These are phyloP conservation scores for Adenanthera pavonina DNA, from an alignment of 306 rosid species.

Conservation along the genomic window DNA sequence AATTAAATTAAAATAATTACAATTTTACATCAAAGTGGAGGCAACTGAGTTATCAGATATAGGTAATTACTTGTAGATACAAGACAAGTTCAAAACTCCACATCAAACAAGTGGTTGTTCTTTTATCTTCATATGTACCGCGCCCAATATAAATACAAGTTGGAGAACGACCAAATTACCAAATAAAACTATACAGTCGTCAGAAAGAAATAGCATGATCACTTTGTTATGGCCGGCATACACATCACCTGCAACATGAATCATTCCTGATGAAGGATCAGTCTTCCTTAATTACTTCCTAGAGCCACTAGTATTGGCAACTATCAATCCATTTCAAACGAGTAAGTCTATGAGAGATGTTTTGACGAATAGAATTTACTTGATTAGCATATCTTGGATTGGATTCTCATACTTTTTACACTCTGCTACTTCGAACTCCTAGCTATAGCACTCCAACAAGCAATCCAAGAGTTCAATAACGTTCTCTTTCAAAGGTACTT, in stretches of 20 bases:
- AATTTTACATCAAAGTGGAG: conserved; percentile 15
- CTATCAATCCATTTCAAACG: background rate
- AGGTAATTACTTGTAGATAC: conserved; percentile 15
- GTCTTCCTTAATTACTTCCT: background rate
- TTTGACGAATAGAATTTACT: background rate
- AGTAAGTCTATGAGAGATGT: background rate
- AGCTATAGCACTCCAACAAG: too few species aligned
- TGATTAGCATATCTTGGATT: background rate
- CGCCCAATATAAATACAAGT: background rate
- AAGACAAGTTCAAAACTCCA: background rate
- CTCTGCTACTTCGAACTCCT: too few species aligned
- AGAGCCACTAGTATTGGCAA: background rate
- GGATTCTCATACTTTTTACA: background rate
- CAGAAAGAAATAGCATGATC: background rate
- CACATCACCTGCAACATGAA: background rate
- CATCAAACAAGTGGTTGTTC: background rate
- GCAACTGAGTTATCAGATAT: conserved; percentile 13
- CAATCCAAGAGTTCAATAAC: too few species aligned
- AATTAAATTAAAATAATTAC: background rate
- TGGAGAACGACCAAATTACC: background rate
- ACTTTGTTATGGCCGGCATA: background rate
- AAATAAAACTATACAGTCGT: background rate
- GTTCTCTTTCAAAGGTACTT: too few species aligned
- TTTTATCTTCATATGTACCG: background rate
- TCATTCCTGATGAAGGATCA: background rate